Conservation (phyloP, 495 filamentous ascomycete species). For the Penicillium maclennaniae region DNA sequence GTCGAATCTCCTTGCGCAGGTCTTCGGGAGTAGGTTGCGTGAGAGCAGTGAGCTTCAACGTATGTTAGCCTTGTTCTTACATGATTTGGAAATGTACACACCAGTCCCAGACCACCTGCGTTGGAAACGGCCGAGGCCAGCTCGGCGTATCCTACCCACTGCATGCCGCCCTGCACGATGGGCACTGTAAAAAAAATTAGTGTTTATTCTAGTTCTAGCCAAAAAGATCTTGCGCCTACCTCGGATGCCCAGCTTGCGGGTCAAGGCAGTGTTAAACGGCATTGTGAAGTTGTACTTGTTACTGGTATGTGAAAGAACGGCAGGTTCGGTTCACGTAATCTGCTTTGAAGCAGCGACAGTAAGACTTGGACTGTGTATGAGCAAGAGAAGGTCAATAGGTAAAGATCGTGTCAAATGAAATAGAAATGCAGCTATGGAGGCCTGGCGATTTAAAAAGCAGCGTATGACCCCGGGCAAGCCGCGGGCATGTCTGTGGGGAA, state of each 20-base stretch:
- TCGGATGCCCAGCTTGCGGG: conserved; percentile 81
- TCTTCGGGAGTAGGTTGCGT: conserved; percentile 92
- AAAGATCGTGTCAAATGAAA: background rate
- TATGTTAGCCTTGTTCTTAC: conserved; percentile 6
- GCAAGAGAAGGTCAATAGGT: background rate
- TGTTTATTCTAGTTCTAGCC: background rate
- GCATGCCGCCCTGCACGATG: conserved; percentile 97
- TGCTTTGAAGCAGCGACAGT: background rate
- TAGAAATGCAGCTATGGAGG: background rate
- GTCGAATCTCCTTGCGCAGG: conserved; percentile 88
- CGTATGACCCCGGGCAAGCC: conserved; percentile 16
- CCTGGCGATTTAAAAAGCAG: conserved; percentile 8
- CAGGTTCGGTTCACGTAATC: background rate
- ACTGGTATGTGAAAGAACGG: background rate
- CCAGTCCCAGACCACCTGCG: conserved; percentile 88
- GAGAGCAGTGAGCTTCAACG: conserved; percentile 69
- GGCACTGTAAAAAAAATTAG: conserved; percentile 64
- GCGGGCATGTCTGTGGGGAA: conserved; percentile 33
- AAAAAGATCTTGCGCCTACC: conserved; percentile 44
- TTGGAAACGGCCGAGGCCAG: conserved; percentile 92
- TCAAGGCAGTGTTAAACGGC: conserved; percentile 91
- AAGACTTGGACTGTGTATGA: background rate
- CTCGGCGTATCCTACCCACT: conserved; percentile 87
- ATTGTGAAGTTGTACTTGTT: conserved; percentile 44
- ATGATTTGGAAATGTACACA: conserved; percentile 19